These are phyloP conservation scores for Geosmithia putterillii DNA, from an alignment of 2,329 filamentous ascomycete species.

Conservation along the genomic window DNA sequence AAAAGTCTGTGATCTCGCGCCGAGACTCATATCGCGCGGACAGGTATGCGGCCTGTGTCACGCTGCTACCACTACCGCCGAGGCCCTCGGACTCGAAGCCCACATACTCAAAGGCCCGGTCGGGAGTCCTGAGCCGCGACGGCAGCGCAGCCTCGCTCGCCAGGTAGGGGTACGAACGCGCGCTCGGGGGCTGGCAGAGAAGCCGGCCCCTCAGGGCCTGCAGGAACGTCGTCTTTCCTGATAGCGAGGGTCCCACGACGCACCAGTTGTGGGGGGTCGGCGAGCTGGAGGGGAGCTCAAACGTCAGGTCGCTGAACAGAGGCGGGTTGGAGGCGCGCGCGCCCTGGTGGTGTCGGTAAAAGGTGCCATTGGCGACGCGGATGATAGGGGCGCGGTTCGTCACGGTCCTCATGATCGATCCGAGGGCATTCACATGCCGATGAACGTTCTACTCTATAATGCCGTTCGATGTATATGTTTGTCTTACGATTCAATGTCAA, in stretches of 20 bases:
- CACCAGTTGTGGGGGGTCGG: slow-evolving; percentile 58
- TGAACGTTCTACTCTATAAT: no score
- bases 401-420: slow-evolving; percentile 1
- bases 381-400: slow-evolving; percentile 34
- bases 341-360: slow-evolving; percentile 64
- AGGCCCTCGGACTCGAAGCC: slow-evolving; percentile 69
- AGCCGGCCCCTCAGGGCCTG: slow-evolving; percentile 66
- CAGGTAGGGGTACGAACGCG: slow-evolving; percentile 70
- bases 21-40: slow-evolving; percentile 84
- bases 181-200: slow-evolving; percentile 61
- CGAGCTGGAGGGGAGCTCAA: slow-evolving; percentile 52
- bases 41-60: slow-evolving; percentile 63
- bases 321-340: slow-evolving; percentile 45
- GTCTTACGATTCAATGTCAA: no score
- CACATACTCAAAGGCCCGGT: slow-evolving; percentile 71
- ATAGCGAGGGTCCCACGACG: slow-evolving; percentile 66
- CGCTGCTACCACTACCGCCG: slow-evolving; percentile 36
- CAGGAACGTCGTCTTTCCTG: slow-evolving; percentile 73
- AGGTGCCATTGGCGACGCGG: slow-evolving; percentile 65
- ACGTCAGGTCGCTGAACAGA: slow-evolving; percentile 59
- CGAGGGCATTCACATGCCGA: neutral
- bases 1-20: slow-evolving; percentile 79
- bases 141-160: slow-evolving; percentile 44
- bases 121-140: slow-evolving; percentile 41
- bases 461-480: no score